Conservation (phyloP, 768 basidiomycete genomes). For the Amanita subjunquillea region DNA sequence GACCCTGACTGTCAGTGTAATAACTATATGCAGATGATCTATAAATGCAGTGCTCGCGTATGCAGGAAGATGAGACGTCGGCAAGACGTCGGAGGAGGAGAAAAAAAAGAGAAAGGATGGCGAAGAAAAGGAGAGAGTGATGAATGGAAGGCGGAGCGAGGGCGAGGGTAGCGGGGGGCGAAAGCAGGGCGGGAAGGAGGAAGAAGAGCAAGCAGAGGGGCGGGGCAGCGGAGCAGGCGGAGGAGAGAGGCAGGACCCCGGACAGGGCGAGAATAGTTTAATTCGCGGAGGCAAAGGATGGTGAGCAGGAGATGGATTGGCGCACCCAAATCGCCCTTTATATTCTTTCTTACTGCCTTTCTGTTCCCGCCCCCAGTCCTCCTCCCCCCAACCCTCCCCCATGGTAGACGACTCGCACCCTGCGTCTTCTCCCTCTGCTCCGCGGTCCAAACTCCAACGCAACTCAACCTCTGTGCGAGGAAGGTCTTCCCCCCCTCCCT, state of each 20-base stretch:
- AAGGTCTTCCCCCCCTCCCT: slow-evolving; percentile 34
- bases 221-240: background rate
- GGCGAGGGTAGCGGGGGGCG: background rate
- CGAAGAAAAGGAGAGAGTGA: background rate
- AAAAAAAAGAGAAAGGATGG: background rate
- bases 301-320: slow-evolving; percentile 6
- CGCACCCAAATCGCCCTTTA: slow-evolving; percentile 12
- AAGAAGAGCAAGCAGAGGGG: background rate
- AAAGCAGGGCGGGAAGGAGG: background rate
- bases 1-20: background rate
- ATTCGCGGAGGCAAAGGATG: slow-evolving; percentile 3
- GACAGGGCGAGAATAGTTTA: slow-evolving; percentile 5
- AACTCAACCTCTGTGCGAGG: slow-evolving; percentile 36
- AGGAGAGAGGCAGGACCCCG: slow-evolving; percentile 1
- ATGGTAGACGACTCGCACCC: slow-evolving; percentile 30
- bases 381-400: slow-evolving; percentile 14
- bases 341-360: slow-evolving; percentile 14
- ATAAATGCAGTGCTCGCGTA: too few relatives aligned
- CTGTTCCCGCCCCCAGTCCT: slow-evolving; percentile 11
- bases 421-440: slow-evolving; percentile 25
- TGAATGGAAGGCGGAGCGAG: background rate
- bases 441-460: slow-evolving; percentile 31
- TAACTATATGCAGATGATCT: too few relatives aligned
- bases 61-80: too few relatives aligned
- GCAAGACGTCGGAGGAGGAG: background rate